These are phyloP conservation scores for Santalum album DNA, from an alignment of 164 flowering plant species.

Conservation along the genomic window DNA sequence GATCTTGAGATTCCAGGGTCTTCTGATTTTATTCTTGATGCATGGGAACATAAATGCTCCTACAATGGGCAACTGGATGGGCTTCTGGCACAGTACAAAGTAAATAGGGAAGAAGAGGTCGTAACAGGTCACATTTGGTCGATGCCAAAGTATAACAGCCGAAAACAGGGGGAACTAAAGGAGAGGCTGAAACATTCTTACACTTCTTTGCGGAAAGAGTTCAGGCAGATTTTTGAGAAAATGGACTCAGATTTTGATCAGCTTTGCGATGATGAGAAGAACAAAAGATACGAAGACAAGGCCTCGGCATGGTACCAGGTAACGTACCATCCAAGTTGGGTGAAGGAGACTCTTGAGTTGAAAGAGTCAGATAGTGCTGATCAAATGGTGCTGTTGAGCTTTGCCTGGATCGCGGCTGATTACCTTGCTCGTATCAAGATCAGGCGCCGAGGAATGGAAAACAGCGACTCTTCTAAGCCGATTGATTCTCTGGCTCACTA, in stretches of 20 bases:
- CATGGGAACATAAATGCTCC: conserved; percentile 70
- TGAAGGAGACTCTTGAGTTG: conserved; percentile 34
- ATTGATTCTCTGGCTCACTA: conserved; percentile 47
- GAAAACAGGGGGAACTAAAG: conserved; percentile 74
- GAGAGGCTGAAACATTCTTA: conserved; percentile 81
- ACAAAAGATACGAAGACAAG: conserved; percentile 49
- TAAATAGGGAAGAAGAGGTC: conserved; percentile 73
- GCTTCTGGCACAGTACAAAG: conserved; percentile 69
- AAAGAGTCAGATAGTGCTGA: conserved; percentile 25
- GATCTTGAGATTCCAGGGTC: conserved; percentile 63
- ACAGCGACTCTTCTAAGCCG: conserved; percentile 41
- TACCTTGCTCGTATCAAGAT: conserved; percentile 81
- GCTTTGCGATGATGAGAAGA: conserved; percentile 50
- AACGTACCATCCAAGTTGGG: conserved; percentile 72
- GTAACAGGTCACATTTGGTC: conserved; percentile 94
- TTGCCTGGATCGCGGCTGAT: conserved; percentile 89
- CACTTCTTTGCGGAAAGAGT: conserved; percentile 52
- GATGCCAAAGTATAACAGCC: conserved; percentile 63
- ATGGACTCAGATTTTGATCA: conserved; percentile 27
- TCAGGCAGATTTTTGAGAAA: conserved; percentile 46
- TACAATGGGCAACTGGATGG: conserved; percentile 64
- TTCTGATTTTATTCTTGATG: conserved; percentile 39
- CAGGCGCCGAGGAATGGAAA: conserved; percentile 16
- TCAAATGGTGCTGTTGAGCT: conserved; percentile 47
- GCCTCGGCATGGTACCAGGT: conserved; percentile 98